Evolutionary conservation across 2,329 filamentous ascomycete species (phyloP).

Genomic region (Pseudocercospora fijiensis): DNA sequence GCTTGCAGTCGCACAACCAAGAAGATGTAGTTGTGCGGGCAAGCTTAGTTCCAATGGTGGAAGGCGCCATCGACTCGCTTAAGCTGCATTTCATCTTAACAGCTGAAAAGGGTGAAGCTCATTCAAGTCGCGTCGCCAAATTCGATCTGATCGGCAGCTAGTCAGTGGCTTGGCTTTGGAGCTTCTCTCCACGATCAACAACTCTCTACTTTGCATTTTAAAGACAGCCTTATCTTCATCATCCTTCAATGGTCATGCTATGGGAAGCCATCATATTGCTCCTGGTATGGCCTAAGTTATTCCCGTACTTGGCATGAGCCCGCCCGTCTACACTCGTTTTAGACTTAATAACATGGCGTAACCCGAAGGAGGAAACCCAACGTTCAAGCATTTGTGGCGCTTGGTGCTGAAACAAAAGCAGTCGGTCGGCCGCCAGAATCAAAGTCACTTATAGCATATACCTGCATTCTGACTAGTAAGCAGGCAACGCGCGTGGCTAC

Average conservation of each 20-base stretch:
- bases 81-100: background rate
- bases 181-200: background rate
- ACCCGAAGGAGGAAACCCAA: background rate
- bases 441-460: constrained; percentile 4
- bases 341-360: background rate
- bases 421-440: background rate
- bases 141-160: constrained; percentile 3
- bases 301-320: background rate
- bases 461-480: constrained; percentile 1
- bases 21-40: background rate
- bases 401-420: background rate
- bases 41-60: background rate
- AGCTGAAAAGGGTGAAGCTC: constrained; percentile 5
- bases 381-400: background rate
- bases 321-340: background rate
- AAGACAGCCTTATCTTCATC: background rate
- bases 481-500: background rate
- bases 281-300: background rate
- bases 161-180: constrained; percentile 1
- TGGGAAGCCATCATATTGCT: background rate
- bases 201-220: background rate
- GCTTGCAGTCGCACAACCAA: background rate
- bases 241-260: background rate
- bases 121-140: constrained; percentile 1
- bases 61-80: background rate